Evolutionary conservation across 2,329 filamentous ascomycete genomes (phyloP), one percentile per base, ranked within the genome.

Genomic region (Fusarium sp.): DNA sequence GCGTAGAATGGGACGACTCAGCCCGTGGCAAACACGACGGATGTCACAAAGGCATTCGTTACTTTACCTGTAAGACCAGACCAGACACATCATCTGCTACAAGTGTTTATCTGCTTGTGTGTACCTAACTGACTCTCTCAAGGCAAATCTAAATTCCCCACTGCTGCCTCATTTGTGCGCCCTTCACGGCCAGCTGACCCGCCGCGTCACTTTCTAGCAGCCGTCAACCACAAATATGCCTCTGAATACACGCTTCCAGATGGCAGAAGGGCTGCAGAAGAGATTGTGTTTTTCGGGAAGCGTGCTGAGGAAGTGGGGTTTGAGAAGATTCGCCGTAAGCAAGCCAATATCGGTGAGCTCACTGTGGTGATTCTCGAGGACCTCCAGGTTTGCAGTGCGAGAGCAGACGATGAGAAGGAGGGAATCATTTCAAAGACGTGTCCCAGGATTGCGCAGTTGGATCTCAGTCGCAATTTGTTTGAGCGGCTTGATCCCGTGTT

Each of bases 1-100:
- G 96, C 53, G 94, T 98, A 54, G 96, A 99, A 87, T 99, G 96
- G 96, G 96, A 98, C 83, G 94, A 98, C 81, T 85, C 91, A 64
- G 88, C 87, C 42, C 89, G 95, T 78, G 96, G 96, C 70, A 98
- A 98, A 85, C 95, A 99, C 83, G 90, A 96, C 79, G 96, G 96
- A 67, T 91, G 92, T 69, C 91, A 97, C 83, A 91, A 93, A 73
- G 94, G 93, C 68, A 86, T 89, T 70, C 90, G 89, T 70, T 98
- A 98, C 81, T 98, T 98, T 79, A 85, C 87, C 76, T 98, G 96
- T 96, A 89, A 80, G 85, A 60, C 35, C 13, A 24, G 9, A 48
- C 32, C 13, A 24, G 9, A 48, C 51, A 32, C 3, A 35, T 14
- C 26, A 41, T 41, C 8, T 20, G 20, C 11, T 47, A 15, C 42